These are phyloP conservation scores for Hura crepitans DNA, from an alignment of 441 rosid species.

Conservation along the genomic window DNA sequence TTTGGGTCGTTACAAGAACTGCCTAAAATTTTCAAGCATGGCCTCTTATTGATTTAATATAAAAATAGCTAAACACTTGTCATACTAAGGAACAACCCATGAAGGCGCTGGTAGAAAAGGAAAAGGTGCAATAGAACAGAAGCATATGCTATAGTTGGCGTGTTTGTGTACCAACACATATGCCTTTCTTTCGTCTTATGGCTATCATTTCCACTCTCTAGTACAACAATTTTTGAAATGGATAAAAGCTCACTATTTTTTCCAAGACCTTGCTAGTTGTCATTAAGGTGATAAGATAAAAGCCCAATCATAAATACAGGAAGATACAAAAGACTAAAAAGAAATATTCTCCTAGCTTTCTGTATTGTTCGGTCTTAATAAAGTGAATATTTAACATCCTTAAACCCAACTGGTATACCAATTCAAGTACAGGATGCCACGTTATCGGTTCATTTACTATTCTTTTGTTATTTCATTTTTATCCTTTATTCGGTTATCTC, in stretches of 20 bases:
- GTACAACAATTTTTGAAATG: constrained; percentile 11
- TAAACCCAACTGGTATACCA: too few species aligned
- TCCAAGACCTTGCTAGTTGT: constrained; percentile 32
- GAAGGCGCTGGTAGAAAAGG: constrained; percentile 89
- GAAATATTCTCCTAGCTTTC: constrained; percentile 80
- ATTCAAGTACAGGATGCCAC: too few species aligned
- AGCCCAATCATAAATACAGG: constrained; percentile 89
- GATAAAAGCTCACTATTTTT: constrained; percentile 27
- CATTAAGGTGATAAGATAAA: constrained; percentile 50
- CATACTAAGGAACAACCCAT: constrained; percentile 34
- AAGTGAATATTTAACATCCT: constrained; percentile 69
- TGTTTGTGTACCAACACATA: constrained; percentile 16
- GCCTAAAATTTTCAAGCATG: too few species aligned
- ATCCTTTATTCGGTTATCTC: too few species aligned
- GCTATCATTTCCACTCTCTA: constrained; percentile 21
- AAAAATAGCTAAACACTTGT: neutral
- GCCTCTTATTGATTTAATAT: neutral
- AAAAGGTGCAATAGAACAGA: constrained; percentile 80
- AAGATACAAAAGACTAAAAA: constrained; percentile 84
- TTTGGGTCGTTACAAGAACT: too few species aligned
- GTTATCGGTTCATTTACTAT: too few species aligned
- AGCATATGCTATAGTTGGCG: constrained; percentile 83
- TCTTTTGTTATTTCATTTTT: too few species aligned
- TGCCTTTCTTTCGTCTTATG: constrained; percentile 28
- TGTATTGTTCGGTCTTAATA: constrained; percentile 56